A percentile compares a stretch with the other conserved stretches of the same genome.
Evolutionary conservation across 176 grass and related monocot genomes (phyloP).

Genomic region (Leersia perrieri): DNA sequence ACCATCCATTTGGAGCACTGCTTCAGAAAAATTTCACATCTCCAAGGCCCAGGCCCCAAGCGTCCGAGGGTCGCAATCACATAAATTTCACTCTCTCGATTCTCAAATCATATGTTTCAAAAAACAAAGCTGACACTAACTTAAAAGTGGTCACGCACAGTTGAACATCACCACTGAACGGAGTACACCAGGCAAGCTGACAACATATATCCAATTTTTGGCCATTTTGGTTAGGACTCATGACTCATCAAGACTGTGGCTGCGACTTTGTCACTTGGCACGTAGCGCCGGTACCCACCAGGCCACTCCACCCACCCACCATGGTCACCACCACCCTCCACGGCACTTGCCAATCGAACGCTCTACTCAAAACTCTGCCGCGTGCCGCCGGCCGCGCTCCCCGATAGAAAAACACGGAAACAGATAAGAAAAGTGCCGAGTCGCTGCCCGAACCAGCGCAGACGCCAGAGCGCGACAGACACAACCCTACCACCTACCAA

Average conservation of each 20-base stretch:
- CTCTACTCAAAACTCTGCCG: background rate
- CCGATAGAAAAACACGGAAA: background rate
- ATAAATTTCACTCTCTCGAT: too few species aligned
- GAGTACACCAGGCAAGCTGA: background rate
- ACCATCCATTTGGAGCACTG: too few species aligned
- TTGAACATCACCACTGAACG: background rate
- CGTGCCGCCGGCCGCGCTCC: background rate
- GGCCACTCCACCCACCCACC: background rate
- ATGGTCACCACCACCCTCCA: background rate
- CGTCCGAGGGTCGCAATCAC: too few species aligned
- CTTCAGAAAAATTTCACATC: too few species aligned
- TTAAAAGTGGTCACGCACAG: background rate
- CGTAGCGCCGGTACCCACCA: background rate
- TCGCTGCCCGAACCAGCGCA: constrained; percentile 6
- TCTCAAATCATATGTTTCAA: too few species aligned
- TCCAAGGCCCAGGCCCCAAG: too few species aligned
- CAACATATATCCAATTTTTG: too few species aligned
- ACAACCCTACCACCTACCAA: background rate
- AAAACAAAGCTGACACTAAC: background rate
- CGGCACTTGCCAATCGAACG: background rate
- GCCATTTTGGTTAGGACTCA: background rate
- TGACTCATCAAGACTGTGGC: too few species aligned
- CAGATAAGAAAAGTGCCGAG: background rate
- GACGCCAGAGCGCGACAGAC: background rate
- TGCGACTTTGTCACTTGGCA: background rate